Evolutionary conservation across 169 alveolate species (phyloP).

Genomic region (Plasmodium chabaudi): DNA sequence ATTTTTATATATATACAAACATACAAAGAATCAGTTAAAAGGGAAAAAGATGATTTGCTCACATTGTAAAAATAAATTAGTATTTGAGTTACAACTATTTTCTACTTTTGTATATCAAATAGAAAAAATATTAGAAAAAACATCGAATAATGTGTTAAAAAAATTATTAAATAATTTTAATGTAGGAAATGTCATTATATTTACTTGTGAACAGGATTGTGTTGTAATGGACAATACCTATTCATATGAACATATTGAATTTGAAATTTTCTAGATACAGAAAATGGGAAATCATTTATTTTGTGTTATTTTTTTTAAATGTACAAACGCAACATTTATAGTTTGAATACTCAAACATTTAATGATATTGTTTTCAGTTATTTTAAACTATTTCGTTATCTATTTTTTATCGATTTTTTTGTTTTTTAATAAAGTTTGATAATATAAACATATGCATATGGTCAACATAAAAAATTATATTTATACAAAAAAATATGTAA

Average conservation of each 20-base stretch:
- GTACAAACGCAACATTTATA: too few species aligned
- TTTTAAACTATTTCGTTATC: background rate
- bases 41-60: slow-evolving; percentile 14
- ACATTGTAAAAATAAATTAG: slow-evolving; percentile 49
- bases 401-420: background rate
- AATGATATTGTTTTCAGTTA: background rate
- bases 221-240: slow-evolving; percentile 59
- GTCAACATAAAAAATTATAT: slow-evolving; percentile 23
- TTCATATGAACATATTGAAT: slow-evolving; percentile 63
- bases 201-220: slow-evolving; percentile 67
- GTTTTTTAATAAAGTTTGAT: background rate
- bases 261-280: slow-evolving; percentile 50
- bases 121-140: slow-evolving; percentile 34
- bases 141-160: slow-evolving; percentile 4
- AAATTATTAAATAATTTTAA: slow-evolving; percentile 56
- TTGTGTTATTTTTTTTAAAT: too few species aligned
- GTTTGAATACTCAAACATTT: too few species aligned
- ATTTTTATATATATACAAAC: slow-evolving; percentile 51
- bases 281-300: background rate
- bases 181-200: slow-evolving; percentile 69
- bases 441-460: background rate
- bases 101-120: slow-evolving; percentile 67
- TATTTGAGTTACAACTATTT: slow-evolving; percentile 61
- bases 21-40: slow-evolving; percentile 36
- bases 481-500: slow-evolving; percentile 30